These are phyloP conservation scores for Pleurozium schreberi DNA, from an alignment of 225 moss, liverwort and hornwort genomes.

Conservation along the genomic window DNA sequence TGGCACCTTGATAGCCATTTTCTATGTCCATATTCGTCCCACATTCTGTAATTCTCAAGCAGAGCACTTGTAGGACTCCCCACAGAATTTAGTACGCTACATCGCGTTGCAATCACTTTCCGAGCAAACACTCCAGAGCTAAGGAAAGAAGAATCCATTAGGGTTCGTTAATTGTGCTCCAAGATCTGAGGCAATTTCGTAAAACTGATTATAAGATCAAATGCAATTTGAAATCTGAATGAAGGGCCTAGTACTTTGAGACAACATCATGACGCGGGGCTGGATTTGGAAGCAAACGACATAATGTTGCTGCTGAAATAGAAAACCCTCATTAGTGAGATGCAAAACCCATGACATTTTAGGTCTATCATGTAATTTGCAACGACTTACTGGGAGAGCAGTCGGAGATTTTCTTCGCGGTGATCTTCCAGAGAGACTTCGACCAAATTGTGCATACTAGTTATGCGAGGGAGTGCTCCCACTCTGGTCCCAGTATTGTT, in stretches of 20 bases:
- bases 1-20: neutral
- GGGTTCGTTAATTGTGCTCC: neutral
- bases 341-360: neutral
- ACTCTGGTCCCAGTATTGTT: neutral
- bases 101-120: too few relatives aligned
- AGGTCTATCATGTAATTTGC: neutral
- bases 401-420: conserved; percentile 33
- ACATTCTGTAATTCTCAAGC: neutral
- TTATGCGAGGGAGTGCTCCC: conserved; percentile 1
- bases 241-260: neutral
- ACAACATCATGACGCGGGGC: too few relatives aligned
- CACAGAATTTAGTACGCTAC: neutral
- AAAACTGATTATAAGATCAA: neutral
- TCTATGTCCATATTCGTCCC: neutral
- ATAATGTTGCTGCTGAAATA: neutral
- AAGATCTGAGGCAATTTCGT: neutral
- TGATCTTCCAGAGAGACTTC: conserved; percentile 27
- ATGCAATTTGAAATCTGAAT: neutral
- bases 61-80: neutral
- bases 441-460: conserved; percentile 45
- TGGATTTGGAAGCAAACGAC: neutral
- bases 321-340: neutral
- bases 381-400: conserved; percentile 46
- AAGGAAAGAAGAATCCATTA: neutral
- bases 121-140: neutral